These are phyloP conservation scores for Domatiomyces catenatus DNA, from an alignment of 2,329 filamentous ascomycete species.

Conservation along the genomic window DNA sequence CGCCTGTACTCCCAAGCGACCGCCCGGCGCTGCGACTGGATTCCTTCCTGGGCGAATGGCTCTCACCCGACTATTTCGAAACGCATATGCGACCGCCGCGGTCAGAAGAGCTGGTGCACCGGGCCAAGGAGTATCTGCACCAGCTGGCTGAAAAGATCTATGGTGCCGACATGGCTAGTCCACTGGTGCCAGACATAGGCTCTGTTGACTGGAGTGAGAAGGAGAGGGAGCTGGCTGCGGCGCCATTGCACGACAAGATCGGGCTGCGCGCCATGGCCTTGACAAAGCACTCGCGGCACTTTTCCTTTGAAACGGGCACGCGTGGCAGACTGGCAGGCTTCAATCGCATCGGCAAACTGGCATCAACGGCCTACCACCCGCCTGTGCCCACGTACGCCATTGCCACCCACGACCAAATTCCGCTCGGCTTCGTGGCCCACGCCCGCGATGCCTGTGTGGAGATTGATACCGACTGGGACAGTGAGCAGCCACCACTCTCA, in stretches of 20 bases:
- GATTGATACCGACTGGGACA: slow-evolving; percentile 95
- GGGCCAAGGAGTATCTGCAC: slow-evolving; percentile 74
- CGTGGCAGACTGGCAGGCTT: not conserved
- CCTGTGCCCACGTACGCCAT: slow-evolving; percentile 73
- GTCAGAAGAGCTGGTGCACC: slow-evolving; percentile 72
- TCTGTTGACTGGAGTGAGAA: slow-evolving; percentile 19
- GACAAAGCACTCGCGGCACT: slow-evolving; percentile 11
- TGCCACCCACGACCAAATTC: slow-evolving; percentile 65
- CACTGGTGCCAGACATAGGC: slow-evolving; percentile 11
- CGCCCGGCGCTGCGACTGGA: slow-evolving; percentile 53
- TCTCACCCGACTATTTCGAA: slow-evolving; percentile 85
- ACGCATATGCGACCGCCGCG: slow-evolving; percentile 77
- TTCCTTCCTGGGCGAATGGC: slow-evolving; percentile 88
- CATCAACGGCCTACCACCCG: slow-evolving; percentile 45
- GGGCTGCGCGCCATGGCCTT: slow-evolving; percentile 16
- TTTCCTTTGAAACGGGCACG: slow-evolving; percentile 9
- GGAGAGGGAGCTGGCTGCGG: slow-evolving; percentile 18
- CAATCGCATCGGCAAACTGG: not conserved
- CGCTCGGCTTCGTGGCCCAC: slow-evolving; percentile 75
- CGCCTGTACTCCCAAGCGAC: not conserved
- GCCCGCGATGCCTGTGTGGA: slow-evolving; percentile 72
- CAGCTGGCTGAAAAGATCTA: slow-evolving; percentile 54
- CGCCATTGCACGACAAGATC: slow-evolving; percentile 16
- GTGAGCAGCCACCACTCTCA: slow-evolving; percentile 57
- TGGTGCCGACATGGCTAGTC: slow-evolving; percentile 14